These are phyloP conservation scores for Neurospora crassa DNA, from an alignment of 2,329 filamentous ascomycete species.

Conservation along the genomic window DNA sequence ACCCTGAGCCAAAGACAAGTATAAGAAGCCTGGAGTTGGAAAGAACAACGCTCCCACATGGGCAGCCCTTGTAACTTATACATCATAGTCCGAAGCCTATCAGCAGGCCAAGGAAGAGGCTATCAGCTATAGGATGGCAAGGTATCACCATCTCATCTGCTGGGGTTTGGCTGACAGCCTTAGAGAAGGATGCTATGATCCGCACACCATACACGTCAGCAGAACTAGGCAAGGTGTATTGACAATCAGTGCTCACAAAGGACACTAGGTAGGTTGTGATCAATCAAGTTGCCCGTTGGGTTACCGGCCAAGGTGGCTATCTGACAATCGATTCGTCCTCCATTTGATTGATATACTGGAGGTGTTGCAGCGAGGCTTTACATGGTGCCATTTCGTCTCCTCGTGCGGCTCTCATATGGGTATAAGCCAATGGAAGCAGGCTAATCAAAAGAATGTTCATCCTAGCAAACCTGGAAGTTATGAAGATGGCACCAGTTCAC, in stretches of 20 bases:
- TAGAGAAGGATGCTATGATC: neutral
- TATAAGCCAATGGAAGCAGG: too few species aligned
- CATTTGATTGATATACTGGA: neutral
- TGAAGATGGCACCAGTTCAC: neutral
- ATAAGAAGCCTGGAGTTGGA: neutral
- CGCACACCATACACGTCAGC: neutral
- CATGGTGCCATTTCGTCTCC: neutral
- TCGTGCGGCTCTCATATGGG: neutral
- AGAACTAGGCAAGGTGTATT: neutral
- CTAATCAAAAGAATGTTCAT: neutral
- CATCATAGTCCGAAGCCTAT: neutral
- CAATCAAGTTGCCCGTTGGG: neutral
- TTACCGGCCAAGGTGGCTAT: neutral
- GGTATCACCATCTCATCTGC: neutral
- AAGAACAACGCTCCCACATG: neutral
- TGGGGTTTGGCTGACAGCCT: neutral
- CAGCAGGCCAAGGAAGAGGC: neutral
- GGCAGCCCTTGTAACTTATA: neutral
- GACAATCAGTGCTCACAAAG: neutral
- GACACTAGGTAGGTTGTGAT: neutral
- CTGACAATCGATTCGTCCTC: neutral
- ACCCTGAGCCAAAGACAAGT: neutral
- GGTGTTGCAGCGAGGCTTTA: neutral
- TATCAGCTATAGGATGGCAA: neutral
- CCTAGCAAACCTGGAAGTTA: neutral